These are phyloP conservation scores for Colletotrichum camelliae DNA, from an alignment of 2,329 filamentous ascomycete genomes.

Conservation along the genomic window DNA sequence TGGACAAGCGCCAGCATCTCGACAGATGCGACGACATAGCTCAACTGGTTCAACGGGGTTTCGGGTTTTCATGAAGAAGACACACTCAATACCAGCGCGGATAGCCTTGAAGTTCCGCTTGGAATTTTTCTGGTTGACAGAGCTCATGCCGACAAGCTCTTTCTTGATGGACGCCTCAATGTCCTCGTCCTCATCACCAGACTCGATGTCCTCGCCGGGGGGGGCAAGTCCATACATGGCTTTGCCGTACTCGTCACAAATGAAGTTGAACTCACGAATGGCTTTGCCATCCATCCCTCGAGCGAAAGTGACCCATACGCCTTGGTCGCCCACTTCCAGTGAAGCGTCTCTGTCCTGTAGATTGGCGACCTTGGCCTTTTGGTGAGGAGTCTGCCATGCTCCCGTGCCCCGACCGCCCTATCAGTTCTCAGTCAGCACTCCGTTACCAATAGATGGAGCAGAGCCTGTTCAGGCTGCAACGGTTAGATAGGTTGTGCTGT, in stretches of 20 bases:
- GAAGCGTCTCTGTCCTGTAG: conserved; percentile 46
- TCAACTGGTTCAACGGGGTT: conserved; percentile 60
- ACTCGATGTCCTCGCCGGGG: conserved; percentile 33
- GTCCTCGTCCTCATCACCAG: conserved; percentile 57
- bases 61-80: conserved; percentile 66
- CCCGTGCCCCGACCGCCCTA: conserved; percentile 42
- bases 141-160: conserved; percentile 68
- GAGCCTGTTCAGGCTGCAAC: not conserved
- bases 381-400: conserved; percentile 67
- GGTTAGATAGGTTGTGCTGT: not conserved
- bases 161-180: conserved; percentile 76
- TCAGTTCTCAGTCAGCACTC: not conserved
- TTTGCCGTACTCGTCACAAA: conserved; percentile 75
- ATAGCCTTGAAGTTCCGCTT: conserved; percentile 58
- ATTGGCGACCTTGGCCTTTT: conserved; percentile 53
- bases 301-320: conserved; percentile 81
- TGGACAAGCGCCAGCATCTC: conserved; percentile 52
- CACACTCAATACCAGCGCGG: conserved; percentile 63
- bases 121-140: conserved; percentile 42
- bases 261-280: conserved; percentile 66
- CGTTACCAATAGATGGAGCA: not conserved
- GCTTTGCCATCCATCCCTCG: conserved; percentile 75
- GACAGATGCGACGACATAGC: conserved; percentile 60
- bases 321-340: conserved; percentile 72
- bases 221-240: conserved; percentile 60